phyloP scores from a whole-genome alignment of 257 asterid species.

The Linderniella brevidens region DNA sequence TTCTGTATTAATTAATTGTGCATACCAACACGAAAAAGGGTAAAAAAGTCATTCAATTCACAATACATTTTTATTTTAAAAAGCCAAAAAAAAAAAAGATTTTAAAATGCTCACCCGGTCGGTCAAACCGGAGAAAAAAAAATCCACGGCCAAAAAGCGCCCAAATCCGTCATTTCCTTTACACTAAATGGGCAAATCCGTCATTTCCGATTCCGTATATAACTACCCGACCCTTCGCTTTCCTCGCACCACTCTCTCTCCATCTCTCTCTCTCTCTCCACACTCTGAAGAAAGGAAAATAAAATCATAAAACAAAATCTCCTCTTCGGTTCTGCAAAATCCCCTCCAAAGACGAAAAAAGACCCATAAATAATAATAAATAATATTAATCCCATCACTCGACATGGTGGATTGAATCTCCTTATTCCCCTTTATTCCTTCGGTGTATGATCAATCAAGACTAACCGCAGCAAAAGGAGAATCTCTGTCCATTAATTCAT shows the following conservation, averaged over 20 bases:
- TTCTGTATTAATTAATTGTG: too few relatives aligned
- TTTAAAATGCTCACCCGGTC: not conserved
- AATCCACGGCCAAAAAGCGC: constrained; percentile 11
- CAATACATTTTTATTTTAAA: not conserved
- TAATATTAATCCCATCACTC: too few relatives aligned
- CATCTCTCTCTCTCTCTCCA: constrained; percentile 8
- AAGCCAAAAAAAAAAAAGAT: not conserved
- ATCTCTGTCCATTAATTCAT: too few relatives aligned
- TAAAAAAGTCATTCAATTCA: not conserved
- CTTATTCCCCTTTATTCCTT: too few relatives aligned
- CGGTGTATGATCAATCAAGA: too few relatives aligned
- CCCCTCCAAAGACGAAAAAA: constrained; percentile 4
- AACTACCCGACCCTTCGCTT: constrained; percentile 18
- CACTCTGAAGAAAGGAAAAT: not conserved
- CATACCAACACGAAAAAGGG: not conserved
- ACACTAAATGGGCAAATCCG: constrained; percentile 16
- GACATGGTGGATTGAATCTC: too few relatives aligned
- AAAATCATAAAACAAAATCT: not conserved
- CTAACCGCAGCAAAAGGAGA: too few relatives aligned
- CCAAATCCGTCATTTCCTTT: constrained; percentile 22
- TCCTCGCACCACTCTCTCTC: constrained; percentile 13
- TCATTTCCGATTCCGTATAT: constrained; percentile 5
- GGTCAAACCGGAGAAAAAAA: constrained; percentile 20
- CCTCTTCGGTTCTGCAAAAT: constrained; percentile 6
- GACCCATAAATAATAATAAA: too few relatives aligned